Evolutionary conservation across 371 early-diverging fungal genomes (phyloP).

Genomic region (Cladochytrium tenue): DNA sequence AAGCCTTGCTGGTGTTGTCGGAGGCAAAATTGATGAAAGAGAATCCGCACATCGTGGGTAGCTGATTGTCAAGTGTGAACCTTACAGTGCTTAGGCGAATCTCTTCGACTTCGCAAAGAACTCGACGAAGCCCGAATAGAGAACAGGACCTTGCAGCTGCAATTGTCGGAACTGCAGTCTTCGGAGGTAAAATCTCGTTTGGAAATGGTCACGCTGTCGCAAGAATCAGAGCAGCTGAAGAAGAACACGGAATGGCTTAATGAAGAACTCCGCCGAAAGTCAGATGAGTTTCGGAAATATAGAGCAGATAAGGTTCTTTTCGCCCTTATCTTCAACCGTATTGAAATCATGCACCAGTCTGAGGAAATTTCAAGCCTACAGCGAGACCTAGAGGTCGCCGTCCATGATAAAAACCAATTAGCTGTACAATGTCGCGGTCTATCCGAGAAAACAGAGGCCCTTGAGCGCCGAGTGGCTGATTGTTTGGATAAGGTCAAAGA

Average conservation of each 20-base stretch:
- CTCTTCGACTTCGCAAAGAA: not conserved
- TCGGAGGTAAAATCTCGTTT: constrained; percentile 24
- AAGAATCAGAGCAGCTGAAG: constrained; percentile 34
- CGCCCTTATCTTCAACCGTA: too few relatives aligned
- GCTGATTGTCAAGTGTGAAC: not conserved
- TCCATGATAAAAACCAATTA: constrained; percentile 29
- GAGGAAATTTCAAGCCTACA: constrained; percentile 22
- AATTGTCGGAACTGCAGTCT: constrained; percentile 11
- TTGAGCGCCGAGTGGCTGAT: constrained; percentile 49
- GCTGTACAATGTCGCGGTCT: constrained; percentile 25
- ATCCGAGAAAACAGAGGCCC: constrained; percentile 45
- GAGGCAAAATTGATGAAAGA: not conserved
- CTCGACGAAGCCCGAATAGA: not conserved
- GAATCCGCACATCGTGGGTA: not conserved
- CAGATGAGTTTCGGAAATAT: constrained; percentile 40
- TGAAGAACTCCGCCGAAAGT: constrained; percentile 52
- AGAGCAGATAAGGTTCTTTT: constrained; percentile 47
- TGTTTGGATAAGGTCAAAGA: constrained; percentile 48
- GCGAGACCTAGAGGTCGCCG: constrained; percentile 20
- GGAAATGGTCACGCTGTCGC: constrained; percentile 20
- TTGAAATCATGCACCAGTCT: constrained; percentile 1
- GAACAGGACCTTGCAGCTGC: not conserved
- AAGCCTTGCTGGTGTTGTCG: not conserved
- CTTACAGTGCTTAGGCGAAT: not conserved
- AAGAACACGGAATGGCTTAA: constrained; percentile 56